Evolutionary conservation across 768 basidiomycete genomes (phyloP), one percentile per base, ranked within the genome.

Genomic region (Termitomyces sp.): DNA sequence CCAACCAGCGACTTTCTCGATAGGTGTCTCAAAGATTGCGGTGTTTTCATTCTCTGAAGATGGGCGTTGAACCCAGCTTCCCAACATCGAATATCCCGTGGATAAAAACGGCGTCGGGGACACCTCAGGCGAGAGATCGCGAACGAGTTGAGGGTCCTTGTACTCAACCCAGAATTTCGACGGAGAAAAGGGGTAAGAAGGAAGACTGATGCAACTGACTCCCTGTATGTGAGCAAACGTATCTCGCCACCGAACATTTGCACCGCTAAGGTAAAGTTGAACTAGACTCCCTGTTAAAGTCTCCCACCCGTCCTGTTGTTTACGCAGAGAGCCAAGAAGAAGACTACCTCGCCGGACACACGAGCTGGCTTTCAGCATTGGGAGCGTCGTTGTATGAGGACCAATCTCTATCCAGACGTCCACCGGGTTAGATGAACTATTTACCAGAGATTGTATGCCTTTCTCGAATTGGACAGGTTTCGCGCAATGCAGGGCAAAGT

Each of bases 351-450:
- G 60, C 4, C 73, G 66, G 13, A 79, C 53, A 0, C 67, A 62
- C 16, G 72, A 64, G 56, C 74, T 75, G 10, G 75, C 72, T 66
- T 76, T 78, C 9, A 91, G 66, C 79, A 88, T 81, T 0, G 86
- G 80, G 3, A 88, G 72, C 14, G 79, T 77, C 4, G 77, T 77
- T 0, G 82, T 72, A 61, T 88, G 85, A 12, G 88, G 86, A 2
- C 88, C 84, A 46, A 89, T 77, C 68, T 91, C 89, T 8, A 91
- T 74, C 83, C 84, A 89, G 0, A 75, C 77, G 44, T 75, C 75
- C 7, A 77, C 67, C 14, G 67, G 58, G 44, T 65, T 51, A 30
- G 67, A 59, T 16, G 67, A 69, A 13, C 68, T 26, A 14, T 58
- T 60, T 5, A 75, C 33, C 10, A 84, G 73, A 0, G 77, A 70